Evolutionary conservation across 345 rosid species (phyloP).

Genomic region (Euphorbia lathyris): DNA sequence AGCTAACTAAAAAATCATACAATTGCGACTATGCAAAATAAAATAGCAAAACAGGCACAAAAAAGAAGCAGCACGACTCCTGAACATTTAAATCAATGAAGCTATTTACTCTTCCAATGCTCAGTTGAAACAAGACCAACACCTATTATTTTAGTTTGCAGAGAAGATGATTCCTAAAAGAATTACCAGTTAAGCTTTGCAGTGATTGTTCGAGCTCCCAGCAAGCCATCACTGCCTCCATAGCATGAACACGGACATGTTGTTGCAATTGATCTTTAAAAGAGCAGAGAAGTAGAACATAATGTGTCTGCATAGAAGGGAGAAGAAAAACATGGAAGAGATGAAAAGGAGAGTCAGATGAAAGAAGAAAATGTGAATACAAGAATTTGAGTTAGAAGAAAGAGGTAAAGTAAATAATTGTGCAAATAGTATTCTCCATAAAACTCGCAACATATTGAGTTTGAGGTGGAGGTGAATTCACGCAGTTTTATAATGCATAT

Average conservation of each 20-base stretch:
- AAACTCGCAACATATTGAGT: neutral
- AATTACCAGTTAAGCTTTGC: conserved; percentile 63
- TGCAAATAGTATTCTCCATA: neutral
- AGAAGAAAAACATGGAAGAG: conserved; percentile 7
- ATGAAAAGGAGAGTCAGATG: conserved; percentile 3
- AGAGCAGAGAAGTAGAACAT: conserved; percentile 64
- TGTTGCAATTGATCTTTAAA: conserved; percentile 84
- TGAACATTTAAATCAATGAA: neutral
- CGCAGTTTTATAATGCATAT: neutral
- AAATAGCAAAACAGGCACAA: neutral
- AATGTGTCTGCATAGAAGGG: conserved; percentile 59
- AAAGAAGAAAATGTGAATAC: neutral
- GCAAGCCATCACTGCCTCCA: conserved; percentile 88
- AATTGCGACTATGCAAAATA: neutral
- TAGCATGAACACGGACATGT: conserved; percentile 83
- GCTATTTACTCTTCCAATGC: neutral
- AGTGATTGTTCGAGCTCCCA: conserved; percentile 80
- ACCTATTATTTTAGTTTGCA: neutral
- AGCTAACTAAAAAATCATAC: neutral
- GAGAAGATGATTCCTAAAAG: neutral
- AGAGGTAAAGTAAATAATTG: neutral
- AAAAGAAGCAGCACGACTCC: conserved; percentile 1
- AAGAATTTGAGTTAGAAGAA: conserved; percentile 8
- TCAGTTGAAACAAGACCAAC: neutral
- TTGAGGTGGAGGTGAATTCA: conserved; percentile 3